A percentile compares a stretch with the other conserved stretches of the same genome.
Conservation (phyloP, 345 rosid species). For the Gossypium sturtianum region DNA sequence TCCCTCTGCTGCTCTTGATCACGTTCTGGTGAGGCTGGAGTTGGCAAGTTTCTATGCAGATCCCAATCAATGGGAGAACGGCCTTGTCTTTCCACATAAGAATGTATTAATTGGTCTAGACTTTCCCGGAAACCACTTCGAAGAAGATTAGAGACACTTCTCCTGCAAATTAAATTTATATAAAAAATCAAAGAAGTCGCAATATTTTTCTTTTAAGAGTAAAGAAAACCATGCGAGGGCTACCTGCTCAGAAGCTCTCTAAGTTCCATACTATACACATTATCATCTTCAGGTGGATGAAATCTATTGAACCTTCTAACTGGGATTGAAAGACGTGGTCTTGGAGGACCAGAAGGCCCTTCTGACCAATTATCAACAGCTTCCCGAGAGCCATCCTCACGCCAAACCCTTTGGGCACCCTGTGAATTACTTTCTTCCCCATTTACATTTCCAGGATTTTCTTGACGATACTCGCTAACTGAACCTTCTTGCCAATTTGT, state of each 20-base stretch:
- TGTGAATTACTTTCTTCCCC: slow-evolving; percentile 37
- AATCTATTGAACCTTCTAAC: slow-evolving; percentile 81
- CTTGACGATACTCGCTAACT: slow-evolving; percentile 47
- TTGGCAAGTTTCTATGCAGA: slow-evolving; percentile 68
- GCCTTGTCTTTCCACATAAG: slow-evolving; percentile 89
- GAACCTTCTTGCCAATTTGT: slow-evolving; percentile 48
- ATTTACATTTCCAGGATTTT: slow-evolving; percentile 37
- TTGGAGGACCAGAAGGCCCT: slow-evolving; percentile 54
- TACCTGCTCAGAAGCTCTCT: slow-evolving; percentile 98
- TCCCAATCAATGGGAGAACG: slow-evolving; percentile 93
- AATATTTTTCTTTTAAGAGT: not conserved
- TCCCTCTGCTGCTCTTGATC: slow-evolving; percentile 63
- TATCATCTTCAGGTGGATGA: slow-evolving; percentile 94
- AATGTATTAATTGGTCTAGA: slow-evolving; percentile 88
- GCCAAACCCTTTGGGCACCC: slow-evolving; percentile 56
- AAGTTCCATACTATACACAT: slow-evolving; percentile 93
- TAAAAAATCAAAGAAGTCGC: not conserved
- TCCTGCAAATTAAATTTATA: slow-evolving; percentile 39
- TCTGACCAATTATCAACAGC: slow-evolving; percentile 57
- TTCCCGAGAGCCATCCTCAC: slow-evolving; percentile 46
- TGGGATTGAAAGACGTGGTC: slow-evolving; percentile 56
- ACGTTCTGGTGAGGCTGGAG: slow-evolving; percentile 53
- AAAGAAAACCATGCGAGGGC: not conserved
- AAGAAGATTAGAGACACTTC: slow-evolving; percentile 96
- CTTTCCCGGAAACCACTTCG: slow-evolving; percentile 99